Evolutionary conservation across 169 alveolate species (phyloP), one percentile per base, ranked within the genome.

Genomic region (Eimeria maxima): DNA sequence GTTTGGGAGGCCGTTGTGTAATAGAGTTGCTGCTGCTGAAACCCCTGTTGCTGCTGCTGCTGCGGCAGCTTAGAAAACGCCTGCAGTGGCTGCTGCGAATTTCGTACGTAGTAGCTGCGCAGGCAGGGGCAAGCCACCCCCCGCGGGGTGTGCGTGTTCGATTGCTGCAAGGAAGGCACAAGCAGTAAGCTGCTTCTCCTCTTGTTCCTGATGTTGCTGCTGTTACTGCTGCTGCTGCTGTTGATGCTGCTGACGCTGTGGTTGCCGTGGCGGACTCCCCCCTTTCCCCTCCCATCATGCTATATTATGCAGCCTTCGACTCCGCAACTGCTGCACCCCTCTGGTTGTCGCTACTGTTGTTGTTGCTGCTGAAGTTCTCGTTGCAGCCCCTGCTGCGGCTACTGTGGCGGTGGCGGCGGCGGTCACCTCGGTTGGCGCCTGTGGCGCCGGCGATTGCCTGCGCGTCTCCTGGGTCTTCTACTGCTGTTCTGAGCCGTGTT

Each of bases 31-130:
- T 45, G 11, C 80, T 33, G 71, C 63, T 60, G 78, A 65, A 42
- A 50, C 86, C 81, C 7, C 18, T 92, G 91, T 50, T n/a, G 91
- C 81, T 57, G 93, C 65, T 76, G 95, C 53, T 22, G 90, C 90
- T 93, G 55, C 84, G 57, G 78, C 57, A 76, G 44, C 47, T 53
- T 16, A 20, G 90, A 65, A 91, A 42, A 10, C 92, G 78, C 78
- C 92, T 53, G 42, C 71, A n/a, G 57, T 84, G 92, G 92, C 92
- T 84, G 80, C 92, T 55, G 57, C 92, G 92, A 10, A 84, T 57
- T 57, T 84, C 92, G 45, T 84, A 84, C 11, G 78, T 84, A 7
- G 74, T 57, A 84, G 92, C 92, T 2, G 74, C 76, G 24, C 60
- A 53, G 38, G 27, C 80, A 11, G 92, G 92, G 57, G 92, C 78